Base-by-base conservation (phyloP, 2,329 filamentous ascomycete genomes). In the Fusarium phyllophilum region DNA sequence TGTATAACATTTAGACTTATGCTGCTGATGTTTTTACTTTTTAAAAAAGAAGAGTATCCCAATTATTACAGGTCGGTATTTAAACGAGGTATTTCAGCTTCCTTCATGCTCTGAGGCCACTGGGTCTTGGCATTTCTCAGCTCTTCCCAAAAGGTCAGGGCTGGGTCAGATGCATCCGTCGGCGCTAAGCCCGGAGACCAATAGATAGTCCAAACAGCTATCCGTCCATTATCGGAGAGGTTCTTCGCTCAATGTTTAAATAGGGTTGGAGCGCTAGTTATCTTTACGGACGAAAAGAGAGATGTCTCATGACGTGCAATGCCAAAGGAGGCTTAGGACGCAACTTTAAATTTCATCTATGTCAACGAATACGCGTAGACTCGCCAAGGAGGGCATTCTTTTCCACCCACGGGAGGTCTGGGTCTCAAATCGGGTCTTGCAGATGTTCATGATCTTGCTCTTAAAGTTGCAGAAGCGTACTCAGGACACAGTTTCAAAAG, bases 101-200 rank as follows among this genome's bases (percentile, higher is more conserved):
- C 29, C 15, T 7, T n/a, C 5, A 12, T 13, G 10, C 29, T 49
- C 7, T 18, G 0, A 18, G 15, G 29, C 22, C 15, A n/a, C 29
- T 49, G 29, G 46, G 2, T 13, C 46, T 49, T 49, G 46, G 46
- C 46, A 49, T n/a, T 49, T 33, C 46, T 49, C 46, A 49, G 46
- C 29, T 3, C 46, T 22, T 29, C 45, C 45, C 45, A 48, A 48
- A 48, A 48, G 45, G 26, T 22, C 20, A n/a, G 10, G 22, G 29
- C 46, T 49, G 22, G 8, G 22, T 49, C 46, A 49, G 45, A 48
- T 31, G 26, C 45, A 31, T 31, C 17, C 24, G 14, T 31, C 8
- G 8, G 22, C 46, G 46, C 46, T 49, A 33, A 18, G 46, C 15
- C 11, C 5, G 3, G 22, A n/a, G 46, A 24, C 46, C 22, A 49